These are phyloP conservation scores for Paratinospora sagittata DNA, from an alignment of 164 flowering plant genomes.

Conservation along the genomic window DNA sequence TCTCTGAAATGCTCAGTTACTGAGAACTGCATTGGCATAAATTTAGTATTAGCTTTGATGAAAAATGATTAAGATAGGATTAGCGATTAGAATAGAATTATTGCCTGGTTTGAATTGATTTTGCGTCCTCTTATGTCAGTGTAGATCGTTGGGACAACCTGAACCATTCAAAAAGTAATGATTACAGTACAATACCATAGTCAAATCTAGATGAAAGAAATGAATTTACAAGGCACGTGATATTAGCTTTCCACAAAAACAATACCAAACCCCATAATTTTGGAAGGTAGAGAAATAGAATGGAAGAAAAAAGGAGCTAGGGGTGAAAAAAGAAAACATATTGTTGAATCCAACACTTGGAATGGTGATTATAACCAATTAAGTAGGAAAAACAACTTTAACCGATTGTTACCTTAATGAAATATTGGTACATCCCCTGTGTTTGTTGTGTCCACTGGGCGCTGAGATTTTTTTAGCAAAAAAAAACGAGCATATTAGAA, in stretches of 20 bases:
- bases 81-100: not conserved
- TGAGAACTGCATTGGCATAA: slow-evolving; percentile 45
- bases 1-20: slow-evolving; percentile 68
- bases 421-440: slow-evolving; percentile 72
- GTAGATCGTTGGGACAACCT: slow-evolving; percentile 93
- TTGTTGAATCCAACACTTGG: not conserved
- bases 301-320: not conserved
- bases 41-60: not conserved
- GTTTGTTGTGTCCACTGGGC: slow-evolving; percentile 53
- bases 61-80: slow-evolving; percentile 1
- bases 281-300: too few species aligned
- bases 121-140: slow-evolving; percentile 59
- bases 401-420: slow-evolving; percentile 50
- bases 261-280: too few species aligned
- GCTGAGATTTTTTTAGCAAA: slow-evolving; percentile 32
- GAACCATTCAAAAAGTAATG: slow-evolving; percentile 13
- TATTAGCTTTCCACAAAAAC: not conserved
- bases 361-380: not conserved
- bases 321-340: not conserved
- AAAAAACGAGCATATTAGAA: slow-evolving; percentile 7
- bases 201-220: not conserved
- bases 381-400: slow-evolving; percentile 2
- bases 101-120: slow-evolving; percentile 66
- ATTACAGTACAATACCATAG: not conserved
- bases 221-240: not conserved